Evolutionary conservation across 2,329 filamentous ascomycete genomes (phyloP).

Genomic region (Botryosphaeria dothidea): DNA sequence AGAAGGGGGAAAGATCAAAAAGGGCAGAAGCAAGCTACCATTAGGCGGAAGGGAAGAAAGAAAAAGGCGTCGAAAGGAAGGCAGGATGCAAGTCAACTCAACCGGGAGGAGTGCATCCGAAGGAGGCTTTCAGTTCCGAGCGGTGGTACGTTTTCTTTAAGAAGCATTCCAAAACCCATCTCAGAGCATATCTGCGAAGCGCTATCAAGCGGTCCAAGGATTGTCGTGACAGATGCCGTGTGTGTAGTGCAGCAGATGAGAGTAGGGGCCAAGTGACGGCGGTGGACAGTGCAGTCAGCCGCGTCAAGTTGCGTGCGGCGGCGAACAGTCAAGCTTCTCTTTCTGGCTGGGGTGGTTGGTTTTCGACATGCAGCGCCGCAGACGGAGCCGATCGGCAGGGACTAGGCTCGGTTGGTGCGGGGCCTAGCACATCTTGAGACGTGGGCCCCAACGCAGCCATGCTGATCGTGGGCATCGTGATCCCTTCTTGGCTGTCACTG

Average conservation of each 20-base stretch:
- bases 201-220: neutral
- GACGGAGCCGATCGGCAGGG: constrained; percentile 3
- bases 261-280: neutral
- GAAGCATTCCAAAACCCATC: neutral
- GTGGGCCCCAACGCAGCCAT: neutral
- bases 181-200: neutral
- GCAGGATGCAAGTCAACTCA: constrained; percentile 11
- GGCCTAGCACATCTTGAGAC: constrained; percentile 12
- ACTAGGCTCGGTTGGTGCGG: constrained; percentile 3
- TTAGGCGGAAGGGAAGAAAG: constrained; percentile 2
- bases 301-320: neutral
- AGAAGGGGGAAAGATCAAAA: constrained; percentile 7
- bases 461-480: neutral
- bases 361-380: constrained; percentile 14
- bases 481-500: constrained; percentile 10
- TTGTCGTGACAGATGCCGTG: constrained; percentile 4
- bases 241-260: constrained; percentile 7
- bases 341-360: neutral
- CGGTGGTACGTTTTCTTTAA: constrained; percentile 10
- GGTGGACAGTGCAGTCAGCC: neutral
- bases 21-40: constrained; percentile 9
- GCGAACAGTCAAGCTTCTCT: neutral
- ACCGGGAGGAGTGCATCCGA: constrained; percentile 8
- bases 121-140: neutral
- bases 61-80: neutral